Evolutionary conservation across 352 stramenopile genomes (phyloP), one percentile per base, ranked within the genome.

Genomic region (Globisporangium radiosum): DNA sequence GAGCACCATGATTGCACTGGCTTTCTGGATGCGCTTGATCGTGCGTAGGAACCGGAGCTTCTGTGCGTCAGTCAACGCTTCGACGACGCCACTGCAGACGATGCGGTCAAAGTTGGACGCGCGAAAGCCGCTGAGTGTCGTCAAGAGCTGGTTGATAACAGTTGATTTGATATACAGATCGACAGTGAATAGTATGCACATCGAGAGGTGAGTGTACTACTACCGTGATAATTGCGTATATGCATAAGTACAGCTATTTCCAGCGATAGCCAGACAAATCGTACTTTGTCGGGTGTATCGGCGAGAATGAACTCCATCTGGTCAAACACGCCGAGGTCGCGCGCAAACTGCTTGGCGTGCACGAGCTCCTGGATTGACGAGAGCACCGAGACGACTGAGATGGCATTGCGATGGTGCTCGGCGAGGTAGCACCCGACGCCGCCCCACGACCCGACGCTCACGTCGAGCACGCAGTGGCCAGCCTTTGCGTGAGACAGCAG

Each of bases 401-500:
- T 61, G 13, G 69, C 57, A 8, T 63, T 58, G 15, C 88, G 71
- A 33, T 33, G 25, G 5, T 72, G 71, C 55, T 87, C 67, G 7
- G 86, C 81, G 4, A 94, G 63, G 56, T 87, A 93, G 55, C 83
- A 83, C 9, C 77, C 80, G 14, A 95, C 78, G 0, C 84, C 81
- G 52, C 86, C 85, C 83, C 87, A 89, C 1, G 81, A 95, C 4
- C 84, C 86, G 39, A 92, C 71, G 44, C 75, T 81, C n/a, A 96
- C 69, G 47, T 96, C 88, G 10, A 96, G 69, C n/a, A 96, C 64
- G 25, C 67, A 75, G 9, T 90, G 68, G 0, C 76, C 71, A 52
- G 68, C 47, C 75, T 90, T 33, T 33, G 25, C 25, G 25, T 33
- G 25, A 33, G 25, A 33, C 25, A 33, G 25, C 25, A 33, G 25